phyloP scores from a whole-genome alignment of 345 rosid species.

The Jatropha curcas region DNA sequence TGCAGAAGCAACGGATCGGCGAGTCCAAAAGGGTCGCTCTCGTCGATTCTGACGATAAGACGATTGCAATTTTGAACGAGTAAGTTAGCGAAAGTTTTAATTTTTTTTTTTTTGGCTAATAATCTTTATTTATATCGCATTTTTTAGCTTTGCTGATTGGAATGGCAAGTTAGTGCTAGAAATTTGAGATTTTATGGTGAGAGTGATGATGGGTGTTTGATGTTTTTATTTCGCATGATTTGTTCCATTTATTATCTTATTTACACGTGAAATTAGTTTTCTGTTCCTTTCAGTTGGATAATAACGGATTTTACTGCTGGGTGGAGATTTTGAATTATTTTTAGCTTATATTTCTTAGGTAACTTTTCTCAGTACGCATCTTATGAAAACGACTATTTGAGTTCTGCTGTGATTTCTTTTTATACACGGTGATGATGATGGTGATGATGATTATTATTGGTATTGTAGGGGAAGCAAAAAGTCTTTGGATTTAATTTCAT shows the following conservation, averaged over 20 bases:
- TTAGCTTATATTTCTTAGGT: not conserved
- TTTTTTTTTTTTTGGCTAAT: too few species aligned
- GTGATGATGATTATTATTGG: too few species aligned
- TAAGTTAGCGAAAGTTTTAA: too few species aligned
- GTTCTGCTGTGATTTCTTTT: not conserved
- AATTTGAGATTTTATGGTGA: not conserved
- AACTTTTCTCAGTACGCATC: not conserved
- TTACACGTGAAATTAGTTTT: not conserved
- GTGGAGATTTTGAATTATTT: not conserved
- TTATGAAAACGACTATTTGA: not conserved
- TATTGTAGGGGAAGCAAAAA: not conserved
- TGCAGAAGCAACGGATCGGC: slow-evolving; percentile 63
- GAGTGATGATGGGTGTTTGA: not conserved
- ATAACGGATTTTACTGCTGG: not conserved
- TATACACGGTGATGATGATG: not conserved
- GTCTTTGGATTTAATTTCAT: not conserved
- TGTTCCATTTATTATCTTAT: not conserved
- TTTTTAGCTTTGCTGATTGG: not conserved
- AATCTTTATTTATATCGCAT: slow-evolving; percentile 3
- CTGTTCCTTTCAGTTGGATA: not conserved
- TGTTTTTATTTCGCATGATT: not conserved
- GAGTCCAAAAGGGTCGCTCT: slow-evolving; percentile 74
- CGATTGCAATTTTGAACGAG: slow-evolving; percentile 79
- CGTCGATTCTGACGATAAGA: slow-evolving; percentile 58
- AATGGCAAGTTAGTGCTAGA: not conserved